These are phyloP conservation scores for Trichoderma breve DNA, from an alignment of 2,329 filamentous ascomycete genomes.

Conservation along the genomic window DNA sequence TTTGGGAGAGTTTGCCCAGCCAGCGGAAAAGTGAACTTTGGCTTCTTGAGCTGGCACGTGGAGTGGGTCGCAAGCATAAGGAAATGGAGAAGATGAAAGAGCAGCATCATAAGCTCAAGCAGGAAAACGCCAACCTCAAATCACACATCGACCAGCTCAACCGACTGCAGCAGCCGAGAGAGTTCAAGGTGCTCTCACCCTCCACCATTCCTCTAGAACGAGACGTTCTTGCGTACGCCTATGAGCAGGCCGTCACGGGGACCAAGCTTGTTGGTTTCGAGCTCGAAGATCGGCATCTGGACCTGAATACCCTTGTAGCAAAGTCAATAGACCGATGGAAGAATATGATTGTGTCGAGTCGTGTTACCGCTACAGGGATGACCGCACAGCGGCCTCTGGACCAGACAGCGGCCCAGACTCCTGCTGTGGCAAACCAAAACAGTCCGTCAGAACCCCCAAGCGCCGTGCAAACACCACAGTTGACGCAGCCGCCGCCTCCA, in stretches of 20 bases:
- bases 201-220: constrained; percentile 52
- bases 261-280: constrained; percentile 45
- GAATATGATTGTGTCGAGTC: constrained; percentile 53
- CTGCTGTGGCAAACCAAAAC: constrained; percentile 25
- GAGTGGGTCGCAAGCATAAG: constrained; percentile 56
- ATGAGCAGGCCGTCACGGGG: constrained; percentile 45
- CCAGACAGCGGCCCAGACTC: constrained; percentile 28
- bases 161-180: constrained; percentile 57
- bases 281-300: constrained; percentile 51
- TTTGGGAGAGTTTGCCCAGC: constrained; percentile 66
- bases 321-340: constrained; percentile 63
- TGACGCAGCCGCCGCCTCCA: constrained; percentile 21
- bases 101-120: constrained; percentile 49
- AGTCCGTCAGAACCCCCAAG: constrained; percentile 27
- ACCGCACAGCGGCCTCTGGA: constrained; percentile 50
- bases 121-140: constrained; percentile 57
- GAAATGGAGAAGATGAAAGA: constrained; percentile 53
- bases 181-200: constrained; percentile 55
- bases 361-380: constrained; percentile 46
- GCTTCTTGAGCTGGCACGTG: constrained; percentile 60
- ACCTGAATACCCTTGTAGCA: constrained; percentile 51
- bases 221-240: constrained; percentile 46
- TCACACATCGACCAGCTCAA: constrained; percentile 59
- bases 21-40: constrained; percentile 59
- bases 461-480: constrained; percentile 26